Evolutionary conservation across 2,329 filamentous ascomycete genomes (phyloP).

Genomic region (Trichoderma sp.): DNA sequence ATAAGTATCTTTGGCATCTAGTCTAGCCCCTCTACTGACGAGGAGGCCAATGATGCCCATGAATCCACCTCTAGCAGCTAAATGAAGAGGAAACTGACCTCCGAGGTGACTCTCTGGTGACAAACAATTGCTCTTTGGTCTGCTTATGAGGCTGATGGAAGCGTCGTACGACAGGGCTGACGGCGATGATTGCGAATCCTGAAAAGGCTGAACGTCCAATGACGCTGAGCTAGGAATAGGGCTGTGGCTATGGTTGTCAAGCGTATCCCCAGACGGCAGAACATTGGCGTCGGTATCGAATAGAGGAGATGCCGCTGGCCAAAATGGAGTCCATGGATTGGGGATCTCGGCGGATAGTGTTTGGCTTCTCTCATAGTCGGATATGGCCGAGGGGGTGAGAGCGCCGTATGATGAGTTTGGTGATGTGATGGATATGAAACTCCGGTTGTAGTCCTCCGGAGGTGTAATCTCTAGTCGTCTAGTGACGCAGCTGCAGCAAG

Average conservation of each 20-base stretch:
- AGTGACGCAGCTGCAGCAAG: conserved; percentile 4
- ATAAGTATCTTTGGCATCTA: conserved; percentile 11
- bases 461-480: neutral
- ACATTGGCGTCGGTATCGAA: neutral
- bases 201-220: conserved; percentile 6
- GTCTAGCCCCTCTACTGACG: neutral
- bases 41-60: conserved; percentile 11
- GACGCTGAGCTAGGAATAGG: conserved; percentile 1
- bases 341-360: neutral
- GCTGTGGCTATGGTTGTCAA: neutral
- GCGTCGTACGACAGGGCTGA: conserved; percentile 8
- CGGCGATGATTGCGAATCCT: conserved; percentile 2
- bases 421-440: conserved; percentile 4
- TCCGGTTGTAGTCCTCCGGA: neutral
- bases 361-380: conserved; percentile 1
- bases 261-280: neutral
- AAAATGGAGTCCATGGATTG: conserved; percentile 1
- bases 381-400: conserved; percentile 5
- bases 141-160: neutral
- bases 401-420: conserved; percentile 12
- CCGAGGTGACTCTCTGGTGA: neutral
- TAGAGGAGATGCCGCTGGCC: conserved; percentile 1
- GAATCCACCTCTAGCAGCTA: conserved; percentile 11
- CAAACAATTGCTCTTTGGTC: neutral
- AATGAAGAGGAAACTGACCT: conserved; percentile 13